Evolutionary conservation across 768 basidiomycete species (phyloP).

Genomic region (Kwoniella sp.): DNA sequence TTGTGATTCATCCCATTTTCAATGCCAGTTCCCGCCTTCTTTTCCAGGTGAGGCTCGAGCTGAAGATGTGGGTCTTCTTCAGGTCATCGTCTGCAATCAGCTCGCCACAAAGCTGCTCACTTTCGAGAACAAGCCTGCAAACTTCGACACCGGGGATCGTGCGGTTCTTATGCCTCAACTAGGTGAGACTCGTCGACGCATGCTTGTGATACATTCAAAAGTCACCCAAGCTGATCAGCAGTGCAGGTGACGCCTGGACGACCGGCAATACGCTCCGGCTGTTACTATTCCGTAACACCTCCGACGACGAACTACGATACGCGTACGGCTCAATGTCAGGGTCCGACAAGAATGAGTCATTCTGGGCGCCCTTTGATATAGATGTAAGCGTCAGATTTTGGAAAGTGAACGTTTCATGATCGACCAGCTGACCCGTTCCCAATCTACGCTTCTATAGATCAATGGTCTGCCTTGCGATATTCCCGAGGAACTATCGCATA

Average conservation of each 20-base stretch:
- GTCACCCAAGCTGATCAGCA: not conserved
- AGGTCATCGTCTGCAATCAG: slow-evolving; percentile 52
- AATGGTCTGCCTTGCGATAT: slow-evolving; percentile 42
- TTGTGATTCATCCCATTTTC: not conserved
- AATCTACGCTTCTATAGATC: too few species aligned
- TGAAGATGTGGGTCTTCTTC: not conserved
- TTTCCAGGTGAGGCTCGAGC: not conserved
- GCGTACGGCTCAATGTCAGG: slow-evolving; percentile 35
- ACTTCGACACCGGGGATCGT: slow-evolving; percentile 52
- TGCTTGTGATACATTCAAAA: too few species aligned
- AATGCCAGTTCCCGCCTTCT: not conserved
- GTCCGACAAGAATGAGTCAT: slow-evolving; percentile 20
- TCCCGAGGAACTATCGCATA: slow-evolving; percentile 13
- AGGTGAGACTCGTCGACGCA: too few species aligned
- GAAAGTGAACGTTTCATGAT: too few species aligned
- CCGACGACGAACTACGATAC: slow-evolving; percentile 43
- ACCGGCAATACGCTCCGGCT: slow-evolving; percentile 47
- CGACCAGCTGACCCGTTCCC: too few species aligned
- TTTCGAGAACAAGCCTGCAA: slow-evolving; percentile 51
- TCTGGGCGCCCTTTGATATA: slow-evolving; percentile 51
- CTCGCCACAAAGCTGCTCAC: slow-evolving; percentile 54
- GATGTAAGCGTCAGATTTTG: slow-evolving; percentile 42
- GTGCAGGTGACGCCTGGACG: slow-evolving; percentile 50
- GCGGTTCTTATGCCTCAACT: slow-evolving; percentile 55
- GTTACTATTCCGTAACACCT: slow-evolving; percentile 45